Evolutionary conservation across 306 rosid genomes (phyloP).

Genomic region (Malus asiatica): DNA sequence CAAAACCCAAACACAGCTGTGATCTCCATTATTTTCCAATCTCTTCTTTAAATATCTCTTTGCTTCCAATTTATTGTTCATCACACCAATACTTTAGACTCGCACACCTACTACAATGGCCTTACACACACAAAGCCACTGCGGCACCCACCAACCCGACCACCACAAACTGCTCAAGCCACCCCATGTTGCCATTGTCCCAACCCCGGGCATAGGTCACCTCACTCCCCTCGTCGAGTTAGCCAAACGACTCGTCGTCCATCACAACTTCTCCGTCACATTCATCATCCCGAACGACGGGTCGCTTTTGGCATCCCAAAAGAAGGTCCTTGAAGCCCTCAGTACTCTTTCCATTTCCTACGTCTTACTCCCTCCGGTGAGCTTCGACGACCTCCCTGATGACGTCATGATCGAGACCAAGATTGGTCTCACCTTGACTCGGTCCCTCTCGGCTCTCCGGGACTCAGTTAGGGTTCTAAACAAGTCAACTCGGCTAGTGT

Average conservation of each 20-base stretch:
- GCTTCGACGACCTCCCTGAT: conserved; percentile 10
- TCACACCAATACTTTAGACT: no score
- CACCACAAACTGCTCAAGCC: background rate
- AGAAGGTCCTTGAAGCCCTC: conserved; percentile 3
- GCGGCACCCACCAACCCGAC: no score
- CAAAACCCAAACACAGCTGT: no score
- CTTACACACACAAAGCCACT: no score
- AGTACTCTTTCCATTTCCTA: background rate
- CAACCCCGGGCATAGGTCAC: conserved; percentile 22
- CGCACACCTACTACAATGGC: no score
- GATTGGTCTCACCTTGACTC: conserved; percentile 1
- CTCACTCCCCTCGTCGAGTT: conserved; percentile 19
- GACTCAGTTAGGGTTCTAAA: background rate
- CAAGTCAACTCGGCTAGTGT: background rate
- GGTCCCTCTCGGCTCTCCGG: conserved; percentile 14
- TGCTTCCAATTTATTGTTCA: no score
- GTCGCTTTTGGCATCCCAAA: background rate
- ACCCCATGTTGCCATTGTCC: conserved; percentile 12
- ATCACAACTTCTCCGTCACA: no score
- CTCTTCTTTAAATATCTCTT: no score
- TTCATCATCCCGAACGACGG: conserved; percentile 5
- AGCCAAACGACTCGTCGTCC: conserved; percentile 13
- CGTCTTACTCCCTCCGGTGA: conserved; percentile 14
- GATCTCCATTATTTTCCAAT: no score
- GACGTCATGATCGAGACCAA: background rate